These are phyloP conservation scores for Trichoderma gracile DNA, from an alignment of 2,329 filamentous ascomycete genomes.

Conservation along the genomic window DNA sequence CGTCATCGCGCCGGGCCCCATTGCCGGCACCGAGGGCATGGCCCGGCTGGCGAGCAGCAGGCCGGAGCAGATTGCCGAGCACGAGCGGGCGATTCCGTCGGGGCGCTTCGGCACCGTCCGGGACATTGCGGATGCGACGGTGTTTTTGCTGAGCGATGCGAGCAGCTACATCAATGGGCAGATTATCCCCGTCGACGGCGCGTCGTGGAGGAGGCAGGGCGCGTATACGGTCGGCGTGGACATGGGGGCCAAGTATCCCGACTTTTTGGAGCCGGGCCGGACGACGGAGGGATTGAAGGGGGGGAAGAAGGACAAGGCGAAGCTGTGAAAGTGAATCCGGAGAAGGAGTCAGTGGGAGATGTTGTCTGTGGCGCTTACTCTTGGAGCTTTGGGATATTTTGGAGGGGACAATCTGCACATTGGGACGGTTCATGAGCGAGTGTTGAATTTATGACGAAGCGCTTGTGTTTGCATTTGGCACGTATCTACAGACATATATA, in stretches of 20 bases:
- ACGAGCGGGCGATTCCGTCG: slow-evolving; percentile 60
- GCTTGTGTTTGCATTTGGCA: neutral
- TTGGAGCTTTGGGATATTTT: neutral
- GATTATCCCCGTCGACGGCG: slow-evolving; percentile 71
- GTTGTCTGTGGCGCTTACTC: neutral
- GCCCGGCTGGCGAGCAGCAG: slow-evolving; percentile 55
- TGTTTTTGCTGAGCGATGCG: slow-evolving; percentile 83
- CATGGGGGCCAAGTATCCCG: slow-evolving; percentile 52
- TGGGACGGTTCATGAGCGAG: neutral
- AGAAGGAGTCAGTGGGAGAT: neutral
- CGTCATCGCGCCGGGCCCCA: slow-evolving; percentile 83
- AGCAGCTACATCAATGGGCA: slow-evolving; percentile 86
- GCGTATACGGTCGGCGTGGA: slow-evolving; percentile 50
- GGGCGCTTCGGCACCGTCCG: slow-evolving; percentile 77
- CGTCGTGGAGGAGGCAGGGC: slow-evolving; percentile 56
- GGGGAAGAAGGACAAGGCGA: slow-evolving; percentile 41
- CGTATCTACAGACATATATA: neutral
- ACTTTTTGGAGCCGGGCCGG: slow-evolving; percentile 44
- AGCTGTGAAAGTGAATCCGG: slow-evolving; percentile 44
- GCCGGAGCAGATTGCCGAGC: slow-evolving; percentile 37
- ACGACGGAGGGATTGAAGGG: slow-evolving; percentile 40
- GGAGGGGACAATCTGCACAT: neutral
- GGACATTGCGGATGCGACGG: slow-evolving; percentile 89
- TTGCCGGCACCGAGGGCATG: slow-evolving; percentile 81
- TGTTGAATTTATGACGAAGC: neutral